Base-by-base conservation (phyloP, 1,284 basidiomycete species). In the Rugosomyces carneus region DNA sequence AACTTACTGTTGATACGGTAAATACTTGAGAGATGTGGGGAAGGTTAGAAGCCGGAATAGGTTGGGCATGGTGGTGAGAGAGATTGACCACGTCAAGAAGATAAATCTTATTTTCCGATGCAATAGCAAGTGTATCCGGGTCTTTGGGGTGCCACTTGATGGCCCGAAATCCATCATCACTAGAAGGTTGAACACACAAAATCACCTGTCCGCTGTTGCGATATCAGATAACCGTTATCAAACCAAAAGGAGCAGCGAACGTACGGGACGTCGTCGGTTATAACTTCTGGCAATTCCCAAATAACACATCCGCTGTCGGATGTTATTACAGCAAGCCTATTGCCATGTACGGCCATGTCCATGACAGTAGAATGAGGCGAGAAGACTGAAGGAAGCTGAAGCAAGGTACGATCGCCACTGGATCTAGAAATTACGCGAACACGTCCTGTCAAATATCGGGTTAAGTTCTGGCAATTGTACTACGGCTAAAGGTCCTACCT, bases 71-170 rank as follows among this genome's bases (percentile, higher is more conserved):
- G 40, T 75, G 71, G 51, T 80, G 76, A 23, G 69, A 69, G 7
- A 78, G 78, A 43, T 81, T 80, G 1, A 69, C 66, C 45, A 89
- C 67, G 62, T 90, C 84, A 59, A 90, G 72, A 26, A 89, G 63
- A 63, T 80, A 86, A 53, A 90, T 73, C 53, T 77, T 80, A 43
- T 73, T 77, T 50, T 83, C 80, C 0, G 85, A 87, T 24, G 85
- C 84, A 23, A 90, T 80, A 3, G 85, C 86, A 36, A 90, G 69
- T n/a, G 78, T 78, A 56, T 88, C 82, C 1, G 75, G 72, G 47
- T 86, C 78, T 59, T 79, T 81, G 13, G 86, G 81, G 57, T 90
- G 83, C 88, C 88, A 90, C 57, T 88, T 89, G 51, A 90, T 86
- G 7, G 82, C 78, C 51, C 81, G 82, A 23, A 90, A 71, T 27